Evolutionary conservation across 169 alveolate genomes (phyloP), one percentile per base, ranked within the genome.

Genomic region (Plasmodium vivax): DNA sequence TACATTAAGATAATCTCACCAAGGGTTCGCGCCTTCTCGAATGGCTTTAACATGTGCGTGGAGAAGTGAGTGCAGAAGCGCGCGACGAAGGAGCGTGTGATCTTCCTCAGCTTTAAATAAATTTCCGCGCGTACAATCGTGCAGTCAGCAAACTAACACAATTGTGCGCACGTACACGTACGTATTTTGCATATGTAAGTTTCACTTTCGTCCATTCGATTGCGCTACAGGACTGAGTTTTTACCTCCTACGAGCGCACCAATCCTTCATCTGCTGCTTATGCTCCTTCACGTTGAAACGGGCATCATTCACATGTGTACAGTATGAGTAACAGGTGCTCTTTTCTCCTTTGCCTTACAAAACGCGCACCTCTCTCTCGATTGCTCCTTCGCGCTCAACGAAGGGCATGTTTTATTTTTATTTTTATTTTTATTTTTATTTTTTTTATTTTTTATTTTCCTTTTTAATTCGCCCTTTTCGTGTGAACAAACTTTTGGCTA

Each of bases 121-220:
- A 68, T 23, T 68, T 2, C n/a, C 77, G 38, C 8, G 38, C 71
- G 72, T 41, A 41, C n/a, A 79, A 19, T 79, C n/a, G 51, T n/a
- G 56, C 68, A 82, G 34, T 30, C 43, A 41, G 19, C 19, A 34
- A 51, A 38, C 56, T 27, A 43, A 16, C 62, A 80, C 32, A 80
- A 9, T 43, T 41, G 56, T 82, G 36, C 30, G 62, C 62, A 81
- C 47, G 58, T 81, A 82, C 34, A 82, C 62, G n/a, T 82, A 81
- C 8, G n/a, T 27, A 51, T 4, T 45, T 27, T 43, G 54, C 36
- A 36, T 51, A 47, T 72, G 41, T 74, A 58, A 23, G 27, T 51
- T 51, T 82, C 30, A 19, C 9, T 27, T 36, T 45, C 51, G 34
- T 82, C 23, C 19, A 14, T 47, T 30, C 43, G 34, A 36, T 51